These are phyloP conservation scores for Bondarzewia mesenterica DNA, from an alignment of 1,284 basidiomycete genomes.

Conservation along the genomic window DNA sequence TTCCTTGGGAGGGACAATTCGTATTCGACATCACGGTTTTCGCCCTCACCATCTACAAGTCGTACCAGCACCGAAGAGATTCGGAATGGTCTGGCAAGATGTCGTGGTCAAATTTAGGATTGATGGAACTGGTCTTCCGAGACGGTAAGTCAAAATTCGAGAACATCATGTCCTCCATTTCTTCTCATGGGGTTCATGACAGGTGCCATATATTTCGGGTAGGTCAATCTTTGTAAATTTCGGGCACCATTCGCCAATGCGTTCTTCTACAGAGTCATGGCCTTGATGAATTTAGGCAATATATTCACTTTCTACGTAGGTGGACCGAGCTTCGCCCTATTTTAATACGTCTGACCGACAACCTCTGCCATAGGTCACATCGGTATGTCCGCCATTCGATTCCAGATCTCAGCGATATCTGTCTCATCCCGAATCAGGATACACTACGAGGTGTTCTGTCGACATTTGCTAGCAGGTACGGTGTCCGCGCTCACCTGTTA, in stretches of 20 bases:
- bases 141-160: conserved; percentile 16
- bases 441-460: conserved; percentile 20
- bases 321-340: neutral
- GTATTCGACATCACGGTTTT: conserved; percentile 22
- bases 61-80: conserved; percentile 9
- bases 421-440: conserved; percentile 14
- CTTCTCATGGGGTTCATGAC: neutral
- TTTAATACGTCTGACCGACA: neutral
- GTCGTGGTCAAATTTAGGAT: conserved; percentile 7
- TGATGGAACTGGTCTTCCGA: conserved; percentile 19
- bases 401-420: no score
- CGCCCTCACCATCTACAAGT: conserved; percentile 21
- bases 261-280: conserved; percentile 22
- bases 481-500: no score
- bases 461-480: conserved; percentile 20
- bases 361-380: neutral
- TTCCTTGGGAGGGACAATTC: conserved; percentile 23
- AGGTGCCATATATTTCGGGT: conserved; percentile 26
- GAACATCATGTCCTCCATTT: neutral
- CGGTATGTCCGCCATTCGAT: neutral
- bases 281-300: conserved; percentile 21
- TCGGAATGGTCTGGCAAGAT: neutral
- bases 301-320: conserved; percentile 27
- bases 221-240: conserved; percentile 5
- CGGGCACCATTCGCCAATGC: neutral